Evolutionary conservation across 2,329 filamentous ascomycete genomes (phyloP).

Genomic region (Colletotrichum trifolii): DNA sequence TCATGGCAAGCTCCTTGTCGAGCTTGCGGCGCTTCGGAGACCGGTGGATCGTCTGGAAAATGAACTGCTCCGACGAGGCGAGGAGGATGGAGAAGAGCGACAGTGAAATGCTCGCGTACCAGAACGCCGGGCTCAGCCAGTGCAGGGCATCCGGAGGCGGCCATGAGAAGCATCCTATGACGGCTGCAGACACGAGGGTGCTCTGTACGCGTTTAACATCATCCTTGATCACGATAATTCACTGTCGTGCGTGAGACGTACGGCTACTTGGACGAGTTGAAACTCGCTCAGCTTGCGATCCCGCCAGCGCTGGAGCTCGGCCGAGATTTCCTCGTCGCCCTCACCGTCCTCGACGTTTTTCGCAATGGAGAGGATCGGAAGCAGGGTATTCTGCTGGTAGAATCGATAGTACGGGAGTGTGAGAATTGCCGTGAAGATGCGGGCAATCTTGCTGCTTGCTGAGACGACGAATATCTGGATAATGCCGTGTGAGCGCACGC

Average conservation of each 20-base stretch:
- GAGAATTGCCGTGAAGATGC: conserved; percentile 34
- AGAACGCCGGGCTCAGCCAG: conserved; percentile 40
- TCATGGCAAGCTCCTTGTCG: conserved; percentile 38
- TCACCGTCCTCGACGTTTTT: conserved; percentile 31
- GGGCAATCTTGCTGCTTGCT: conserved; percentile 26
- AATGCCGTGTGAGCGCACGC: conserved; percentile 1
- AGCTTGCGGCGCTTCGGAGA: conserved; percentile 30
- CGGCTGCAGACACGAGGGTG: conserved; percentile 41
- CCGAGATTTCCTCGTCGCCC: conserved; percentile 32
- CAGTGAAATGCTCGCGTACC: conserved; percentile 42
- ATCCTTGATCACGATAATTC: no score
- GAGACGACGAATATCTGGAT: conserved; percentile 28
- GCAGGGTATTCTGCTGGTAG: conserved; percentile 41
- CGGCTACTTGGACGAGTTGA: conserved; percentile 41
- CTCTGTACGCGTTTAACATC: conserved; percentile 26
- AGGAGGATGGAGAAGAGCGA: conserved; percentile 43
- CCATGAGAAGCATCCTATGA: conserved; percentile 45
- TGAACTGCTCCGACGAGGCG: conserved; percentile 42
- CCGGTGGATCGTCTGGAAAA: conserved; percentile 40
- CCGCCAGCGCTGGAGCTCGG: conserved; percentile 38
- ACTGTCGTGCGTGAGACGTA: conserved; percentile 19
- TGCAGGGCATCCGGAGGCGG: conserved; percentile 36
- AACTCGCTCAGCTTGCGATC: conserved; percentile 40
- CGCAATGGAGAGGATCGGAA: conserved; percentile 39
- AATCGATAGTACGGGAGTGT: conserved; percentile 43